Percentiles rank a stretch among this genome's conserved stretches.
Evolutionary conservation across 1,284 basidiomycete genomes (phyloP).

Genomic region (Cystobasidium sp.): DNA sequence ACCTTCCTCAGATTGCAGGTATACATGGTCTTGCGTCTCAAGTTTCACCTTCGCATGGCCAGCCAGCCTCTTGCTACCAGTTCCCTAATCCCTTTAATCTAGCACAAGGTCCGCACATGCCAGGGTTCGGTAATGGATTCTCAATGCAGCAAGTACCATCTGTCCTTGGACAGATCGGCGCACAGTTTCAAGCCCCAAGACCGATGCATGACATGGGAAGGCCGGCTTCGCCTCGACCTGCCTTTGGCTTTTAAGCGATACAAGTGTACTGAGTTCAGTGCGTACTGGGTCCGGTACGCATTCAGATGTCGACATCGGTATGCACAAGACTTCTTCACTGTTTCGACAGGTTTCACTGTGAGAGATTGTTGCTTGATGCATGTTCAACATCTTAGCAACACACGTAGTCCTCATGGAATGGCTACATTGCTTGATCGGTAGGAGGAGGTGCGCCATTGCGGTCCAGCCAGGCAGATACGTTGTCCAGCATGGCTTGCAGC

Average conservation of each 20-base stretch:
- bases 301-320: neutral
- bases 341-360: neutral
- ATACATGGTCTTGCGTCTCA: neutral
- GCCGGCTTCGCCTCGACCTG: neutral
- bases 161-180: conserved; percentile 3
- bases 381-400: neutral
- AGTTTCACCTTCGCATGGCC: neutral
- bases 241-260: neutral
- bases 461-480: conserved; percentile 48
- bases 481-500: conserved; percentile 43
- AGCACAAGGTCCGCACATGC: conserved; percentile 1
- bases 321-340: neutral
- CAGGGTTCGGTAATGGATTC: conserved; percentile 28
- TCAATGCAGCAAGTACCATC: conserved; percentile 19
- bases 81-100: conserved; percentile 23
- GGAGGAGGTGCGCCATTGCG: too few relatives aligned
- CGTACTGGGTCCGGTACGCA: neutral
- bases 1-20: neutral
- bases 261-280: too few relatives aligned
- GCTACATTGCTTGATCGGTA: too few relatives aligned
- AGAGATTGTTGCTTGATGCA: neutral
- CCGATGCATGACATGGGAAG: neutral
- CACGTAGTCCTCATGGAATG: too few relatives aligned
- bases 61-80: neutral
- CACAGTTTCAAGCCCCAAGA: neutral